Conservation (phyloP, 1,139 yeast species). For the Taphrina deformans region DNA sequence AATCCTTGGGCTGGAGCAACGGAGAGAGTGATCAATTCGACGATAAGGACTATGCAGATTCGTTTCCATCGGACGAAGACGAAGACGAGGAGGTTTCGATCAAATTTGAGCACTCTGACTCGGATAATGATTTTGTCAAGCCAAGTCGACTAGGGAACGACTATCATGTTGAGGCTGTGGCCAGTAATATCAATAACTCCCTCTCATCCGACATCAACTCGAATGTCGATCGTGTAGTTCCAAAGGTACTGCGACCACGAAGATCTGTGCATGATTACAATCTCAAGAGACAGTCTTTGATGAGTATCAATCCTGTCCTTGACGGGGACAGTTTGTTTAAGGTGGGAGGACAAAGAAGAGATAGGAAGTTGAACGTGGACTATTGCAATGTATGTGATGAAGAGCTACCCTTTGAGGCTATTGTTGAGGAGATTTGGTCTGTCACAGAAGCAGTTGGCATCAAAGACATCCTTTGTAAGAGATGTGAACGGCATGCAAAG, state of each 20-base stretch:
- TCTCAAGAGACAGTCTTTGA: constrained; percentile 7
- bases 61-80: constrained; percentile 4
- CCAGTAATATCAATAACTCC: neutral
- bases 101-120: neutral
- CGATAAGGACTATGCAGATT: constrained; percentile 1
- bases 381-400: constrained; percentile 27
- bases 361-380: neutral
- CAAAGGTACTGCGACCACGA: constrained; percentile 15
- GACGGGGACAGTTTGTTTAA: neutral
- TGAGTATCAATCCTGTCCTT: constrained; percentile 1
- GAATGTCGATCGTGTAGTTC: neutral
- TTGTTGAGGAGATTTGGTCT: neutral
- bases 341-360: neutral
- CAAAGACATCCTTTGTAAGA: constrained; percentile 8
- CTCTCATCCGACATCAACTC: neutral
- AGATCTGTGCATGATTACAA: constrained; percentile 21
- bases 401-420: neutral
- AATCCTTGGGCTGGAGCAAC: neutral
- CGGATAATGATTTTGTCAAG: neutral
- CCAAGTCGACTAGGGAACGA: neutral
- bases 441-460: neutral
- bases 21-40: neutral
- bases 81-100: neutral
- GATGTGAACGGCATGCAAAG: constrained; percentile 30
- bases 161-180: neutral